Base-by-base conservation (phyloP, 2,329 filamentous ascomycete species). In the Penicillium sp. region DNA sequence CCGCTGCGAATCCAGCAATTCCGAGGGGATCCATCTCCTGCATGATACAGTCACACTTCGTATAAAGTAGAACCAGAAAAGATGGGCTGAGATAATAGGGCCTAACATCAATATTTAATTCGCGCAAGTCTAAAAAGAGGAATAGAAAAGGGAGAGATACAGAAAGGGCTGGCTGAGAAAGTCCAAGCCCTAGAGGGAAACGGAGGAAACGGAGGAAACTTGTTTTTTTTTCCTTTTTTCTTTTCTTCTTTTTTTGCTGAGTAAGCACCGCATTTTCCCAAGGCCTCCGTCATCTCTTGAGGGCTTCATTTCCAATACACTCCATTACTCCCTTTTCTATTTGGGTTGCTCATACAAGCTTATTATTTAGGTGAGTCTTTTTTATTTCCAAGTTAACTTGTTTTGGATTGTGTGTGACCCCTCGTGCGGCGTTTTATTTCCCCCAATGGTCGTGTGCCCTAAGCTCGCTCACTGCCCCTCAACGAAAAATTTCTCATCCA, bases 371-470 rank as follows among this genome's bases (percentile, higher is more conserved):
- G 53, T 59, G 51, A 54, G 56, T 62, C 39, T 50, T 57, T 26
- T 55, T 56, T 58, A 29, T 53, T 43, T 42, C 18, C 49, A 44
- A 26, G 29, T 50, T 18, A 43, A 13, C 38, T 44, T 14, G 31
- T 26, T 51, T 51, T 5, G 49, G 20, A 14, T 32, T 31, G 31
- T 40, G 31, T 38, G 44, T 16, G 22, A 44, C 38, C 16, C 32
- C n/a, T n/a, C 38, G 55, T 64, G 61, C 58, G 56, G 55, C 43
- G 43, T 62, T 61, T 59, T 55, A 44, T 55, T 50, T 58, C 50
- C 51, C 56, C 54, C 49, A 57, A 42, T 46, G 42, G 37, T 45
- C 55, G 58, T 55, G 51, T 60, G 63, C 63, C 63, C 63, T 64
- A 65, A 59, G 24, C 34, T 48, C 50, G 32, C 43, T 53, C 57